These are phyloP conservation scores for Chytridiales sp. DNA, from an alignment of 371 early-diverging fungal species.

Conservation along the genomic window DNA sequence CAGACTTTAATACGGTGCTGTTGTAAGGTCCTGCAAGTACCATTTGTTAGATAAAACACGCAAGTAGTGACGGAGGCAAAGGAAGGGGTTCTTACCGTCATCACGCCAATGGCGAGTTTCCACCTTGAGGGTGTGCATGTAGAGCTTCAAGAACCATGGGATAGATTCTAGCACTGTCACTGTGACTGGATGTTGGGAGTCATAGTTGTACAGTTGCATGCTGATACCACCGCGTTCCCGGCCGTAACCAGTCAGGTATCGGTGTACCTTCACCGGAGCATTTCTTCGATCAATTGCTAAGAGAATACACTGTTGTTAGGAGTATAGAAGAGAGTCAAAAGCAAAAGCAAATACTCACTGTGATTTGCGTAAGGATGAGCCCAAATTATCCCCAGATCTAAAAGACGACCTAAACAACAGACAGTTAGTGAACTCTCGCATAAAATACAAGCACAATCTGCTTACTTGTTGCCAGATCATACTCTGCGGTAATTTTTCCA, in stretches of 20 bases:
- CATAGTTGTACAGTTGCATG: conserved; percentile 67
- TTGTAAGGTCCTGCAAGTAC: too few relatives aligned
- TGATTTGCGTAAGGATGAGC: conserved; percentile 12
- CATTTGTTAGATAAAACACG: too few relatives aligned
- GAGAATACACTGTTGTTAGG: not conserved
- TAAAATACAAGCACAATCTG: too few relatives aligned
- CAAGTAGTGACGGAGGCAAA: too few relatives aligned
- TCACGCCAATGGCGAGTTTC: not conserved
- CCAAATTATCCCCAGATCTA: conserved; percentile 20
- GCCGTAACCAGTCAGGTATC: conserved; percentile 76
- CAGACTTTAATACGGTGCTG: too few relatives aligned
- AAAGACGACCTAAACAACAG: too few relatives aligned
- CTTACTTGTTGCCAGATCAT: conserved; percentile 33
- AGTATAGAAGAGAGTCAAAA: too few relatives aligned
- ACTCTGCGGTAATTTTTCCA: conserved; percentile 32
- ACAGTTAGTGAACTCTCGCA: too few relatives aligned
- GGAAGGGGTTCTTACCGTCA: too few relatives aligned
- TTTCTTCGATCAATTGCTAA: conserved; percentile 1
- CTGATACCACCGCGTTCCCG: conserved; percentile 83
- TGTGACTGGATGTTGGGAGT: conserved; percentile 41
- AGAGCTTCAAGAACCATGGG: conserved; percentile 91
- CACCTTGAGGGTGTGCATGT: conserved; percentile 75
- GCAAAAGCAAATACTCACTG: conserved; percentile 3
- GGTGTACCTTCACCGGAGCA: conserved; percentile 58
- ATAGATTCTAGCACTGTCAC: conserved; percentile 73